Base-by-base conservation (phyloP, 2,329 filamentous ascomycete species). In the Ceratocystis lukuohia region DNA sequence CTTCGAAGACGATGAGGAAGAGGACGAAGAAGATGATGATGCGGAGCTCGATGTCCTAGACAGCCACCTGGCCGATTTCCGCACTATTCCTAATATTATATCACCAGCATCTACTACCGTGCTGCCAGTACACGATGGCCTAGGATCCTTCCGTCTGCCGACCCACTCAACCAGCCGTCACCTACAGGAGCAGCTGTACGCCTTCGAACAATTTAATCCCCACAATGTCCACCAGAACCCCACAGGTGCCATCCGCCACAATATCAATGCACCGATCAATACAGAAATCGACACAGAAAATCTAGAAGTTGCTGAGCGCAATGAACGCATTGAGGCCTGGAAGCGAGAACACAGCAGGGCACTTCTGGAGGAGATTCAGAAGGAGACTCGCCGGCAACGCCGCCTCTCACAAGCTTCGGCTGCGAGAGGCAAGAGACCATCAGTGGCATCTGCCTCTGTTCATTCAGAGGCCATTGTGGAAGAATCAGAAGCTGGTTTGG, bases 21-120 rank as follows among this genome's bases (percentile, higher is more conserved):
- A 67, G n/a, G 66, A 66, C 3, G 63, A 67, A 44, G 66, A 68
- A 30, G 64, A 87, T 33, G 88, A 89, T 37, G 88, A 90, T 69
- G 85, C 82, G 30, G 93, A 97, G 74, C 80, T 97, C 57, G 94
- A 99, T 74, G 96, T 91, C 73, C 80, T 97, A 50, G 93, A 97
- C 74, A 92, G 93, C 73, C 92, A 95, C 65, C 80, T 97, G 1
- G 88, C 92, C 70, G 92, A 91, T 56, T 96, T 96, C 73, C 85
- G 91, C 64, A 85, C 90, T 57, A 79, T 79, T 5, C 78, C 81
- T 6, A 72, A 72, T 41, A 61, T 68, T 37, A 28, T 61, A 25
- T 62, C 66, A 15, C 66, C 66, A 59, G 84, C 83, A 69, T 79
- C 84, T 22, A 79, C 81, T 20, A 85, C 89, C 0, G 84, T 96